A percentile compares a stretch with the other conserved stretches of the same genome.
phyloP scores from a whole-genome alignment of 2,329 filamentous ascomycete species.

The Stachybotrys chartarum region DNA sequence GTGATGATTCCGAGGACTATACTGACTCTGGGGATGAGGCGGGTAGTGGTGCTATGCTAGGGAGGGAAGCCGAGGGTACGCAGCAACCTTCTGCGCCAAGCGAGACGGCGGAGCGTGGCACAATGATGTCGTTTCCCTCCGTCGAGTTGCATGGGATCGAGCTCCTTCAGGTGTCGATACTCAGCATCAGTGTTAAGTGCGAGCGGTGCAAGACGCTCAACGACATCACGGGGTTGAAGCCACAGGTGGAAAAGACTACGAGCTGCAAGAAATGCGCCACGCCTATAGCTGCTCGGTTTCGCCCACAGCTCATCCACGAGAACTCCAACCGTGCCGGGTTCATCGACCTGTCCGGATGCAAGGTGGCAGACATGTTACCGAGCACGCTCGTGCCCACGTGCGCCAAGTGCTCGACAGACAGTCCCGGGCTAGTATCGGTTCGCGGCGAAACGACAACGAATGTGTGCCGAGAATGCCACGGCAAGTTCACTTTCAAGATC shows the following conservation, averaged over 20 bases:
- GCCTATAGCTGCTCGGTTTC: constrained; percentile 46
- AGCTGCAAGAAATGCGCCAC: constrained; percentile 55
- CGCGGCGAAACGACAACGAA: constrained; percentile 67
- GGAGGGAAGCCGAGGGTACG: constrained; percentile 15
- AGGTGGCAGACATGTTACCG: constrained; percentile 67
- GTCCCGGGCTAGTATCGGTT: constrained; percentile 63
- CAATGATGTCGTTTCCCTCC: constrained; percentile 71
- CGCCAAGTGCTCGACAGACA: constrained; percentile 63
- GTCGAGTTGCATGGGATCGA: constrained; percentile 74
- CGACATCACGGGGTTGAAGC: constrained; percentile 61
- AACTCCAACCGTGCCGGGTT: constrained; percentile 72
- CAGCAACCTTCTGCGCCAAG: constrained; percentile 5
- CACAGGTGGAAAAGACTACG: constrained; percentile 40
- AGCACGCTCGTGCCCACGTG: constrained; percentile 78
- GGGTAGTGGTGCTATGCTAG: constrained; percentile 33
- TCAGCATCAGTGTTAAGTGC: constrained; percentile 70
- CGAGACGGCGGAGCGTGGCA: constrained; percentile 53
- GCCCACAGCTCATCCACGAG: constrained; percentile 64
- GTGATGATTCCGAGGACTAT: constrained; percentile 41
- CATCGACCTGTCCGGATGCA: constrained; percentile 68
- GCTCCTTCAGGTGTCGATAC: constrained; percentile 58
- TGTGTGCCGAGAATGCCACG: constrained; percentile 72
- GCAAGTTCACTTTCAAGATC: constrained; percentile 72
- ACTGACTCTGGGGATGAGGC: constrained; percentile 34
- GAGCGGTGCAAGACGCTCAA: constrained; percentile 68